A percentile compares a stretch with the other conserved stretches of the same genome.
These are phyloP conservation scores for Sapria himalayana DNA, from an alignment of 345 rosid species.

Conservation along the genomic window DNA sequence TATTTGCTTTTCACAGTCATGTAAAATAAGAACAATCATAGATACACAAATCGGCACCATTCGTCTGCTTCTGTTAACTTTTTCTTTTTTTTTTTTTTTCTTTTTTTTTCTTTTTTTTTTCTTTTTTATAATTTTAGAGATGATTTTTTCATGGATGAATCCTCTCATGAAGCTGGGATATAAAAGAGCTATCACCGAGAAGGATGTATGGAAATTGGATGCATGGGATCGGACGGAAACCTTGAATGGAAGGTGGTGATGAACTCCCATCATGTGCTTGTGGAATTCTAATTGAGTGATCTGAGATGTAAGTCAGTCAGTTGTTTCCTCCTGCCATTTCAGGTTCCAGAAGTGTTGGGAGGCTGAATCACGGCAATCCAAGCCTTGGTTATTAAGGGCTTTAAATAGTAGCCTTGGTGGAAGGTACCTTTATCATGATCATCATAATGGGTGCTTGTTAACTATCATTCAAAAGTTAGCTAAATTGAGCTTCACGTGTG, in stretches of 20 bases:
- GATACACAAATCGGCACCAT: background rate
- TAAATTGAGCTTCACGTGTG: no score
- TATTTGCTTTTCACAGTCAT: conserved; percentile 13
- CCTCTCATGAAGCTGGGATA: conserved; percentile 82
- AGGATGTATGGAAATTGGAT: conserved; percentile 86
- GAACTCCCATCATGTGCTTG: no score
- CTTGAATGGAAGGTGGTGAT: conserved; percentile 43
- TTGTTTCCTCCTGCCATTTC: conserved; percentile 11
- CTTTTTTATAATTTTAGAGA: conserved; percentile 19
- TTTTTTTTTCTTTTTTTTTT: conserved; percentile 6
- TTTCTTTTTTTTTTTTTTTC: conserved; percentile 1
- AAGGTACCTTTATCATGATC: no score
- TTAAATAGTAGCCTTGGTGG: conserved; percentile 69
- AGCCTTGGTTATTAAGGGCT: conserved; percentile 90
- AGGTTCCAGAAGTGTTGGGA: conserved; percentile 85
- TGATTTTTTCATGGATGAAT: conserved; percentile 64
- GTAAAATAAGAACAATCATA: background rate
- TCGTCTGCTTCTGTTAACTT: background rate
- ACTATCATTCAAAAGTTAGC: no score
- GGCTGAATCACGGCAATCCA: conserved; percentile 46
- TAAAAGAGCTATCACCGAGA: conserved; percentile 72
- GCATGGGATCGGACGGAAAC: conserved; percentile 87
- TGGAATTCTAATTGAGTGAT: no score
- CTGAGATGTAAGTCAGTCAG: conserved; percentile 8
- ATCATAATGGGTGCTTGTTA: no score